A percentile compares a stretch with the other conserved stretches of the same genome.
Evolutionary conservation across 164 flowering plant species (phyloP).

Genomic region (Saururus chinensis): DNA sequence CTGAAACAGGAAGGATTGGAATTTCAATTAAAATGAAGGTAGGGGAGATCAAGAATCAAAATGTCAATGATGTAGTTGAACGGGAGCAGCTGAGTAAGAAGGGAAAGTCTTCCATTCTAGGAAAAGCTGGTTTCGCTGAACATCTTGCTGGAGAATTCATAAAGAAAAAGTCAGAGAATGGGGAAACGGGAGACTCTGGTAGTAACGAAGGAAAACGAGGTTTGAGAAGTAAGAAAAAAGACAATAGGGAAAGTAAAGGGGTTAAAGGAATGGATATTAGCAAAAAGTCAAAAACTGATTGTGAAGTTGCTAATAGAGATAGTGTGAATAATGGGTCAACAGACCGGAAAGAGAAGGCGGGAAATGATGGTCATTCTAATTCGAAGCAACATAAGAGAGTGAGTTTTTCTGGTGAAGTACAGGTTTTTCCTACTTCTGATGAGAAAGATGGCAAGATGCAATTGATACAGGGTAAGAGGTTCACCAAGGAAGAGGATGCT

Average conservation of each 20-base stretch:
- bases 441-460: slow-evolving; percentile 1
- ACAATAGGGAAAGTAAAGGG: not conserved
- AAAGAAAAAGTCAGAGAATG: not conserved
- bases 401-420: slow-evolving; percentile 1
- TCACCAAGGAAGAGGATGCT: slow-evolving; percentile 39
- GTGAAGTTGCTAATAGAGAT: not conserved
- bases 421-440: slow-evolving; percentile 15
- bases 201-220: not conserved
- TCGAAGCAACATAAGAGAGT: not conserved
- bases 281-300: slow-evolving; percentile 6
- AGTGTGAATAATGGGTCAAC: not conserved
- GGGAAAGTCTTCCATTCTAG: not conserved
- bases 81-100: not conserved
- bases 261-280: not conserved
- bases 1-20: not conserved
- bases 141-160: not conserved
- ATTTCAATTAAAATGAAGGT: not conserved
- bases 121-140: not conserved
- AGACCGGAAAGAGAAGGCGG: not conserved
- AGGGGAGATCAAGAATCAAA: not conserved
- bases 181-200: not conserved
- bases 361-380: not conserved
- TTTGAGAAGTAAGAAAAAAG: slow-evolving; percentile 4
- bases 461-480: slow-evolving; percentile 37
- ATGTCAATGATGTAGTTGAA: not conserved